These are phyloP conservation scores for Stromatinia cepivora DNA, from an alignment of 2,329 filamentous ascomycete genomes.

Conservation along the genomic window DNA sequence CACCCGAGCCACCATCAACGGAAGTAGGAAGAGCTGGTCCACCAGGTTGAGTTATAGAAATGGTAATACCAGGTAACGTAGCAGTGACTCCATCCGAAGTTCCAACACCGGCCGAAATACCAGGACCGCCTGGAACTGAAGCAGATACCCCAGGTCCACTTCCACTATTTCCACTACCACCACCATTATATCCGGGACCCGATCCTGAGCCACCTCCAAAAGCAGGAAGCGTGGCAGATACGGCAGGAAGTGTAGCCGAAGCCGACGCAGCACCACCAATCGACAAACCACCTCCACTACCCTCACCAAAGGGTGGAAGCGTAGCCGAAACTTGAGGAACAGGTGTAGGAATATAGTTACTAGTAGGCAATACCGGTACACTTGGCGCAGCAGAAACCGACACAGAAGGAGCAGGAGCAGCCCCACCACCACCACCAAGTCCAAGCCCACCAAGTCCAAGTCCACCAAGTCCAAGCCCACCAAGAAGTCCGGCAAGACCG, in stretches of 20 bases:
- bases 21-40: not conserved
- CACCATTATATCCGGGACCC: not conserved
- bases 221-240: slow-evolving; percentile 3
- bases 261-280: slow-evolving; percentile 3
- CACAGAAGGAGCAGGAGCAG: not conserved
- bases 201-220: slow-evolving; percentile 1
- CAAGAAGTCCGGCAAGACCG: not conserved
- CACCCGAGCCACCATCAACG: not conserved
- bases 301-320: not conserved
- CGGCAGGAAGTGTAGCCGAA: slow-evolving; percentile 5
- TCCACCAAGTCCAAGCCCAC: not conserved
- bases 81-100: slow-evolving; percentile 12
- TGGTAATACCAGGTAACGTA: not conserved
- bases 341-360: not conserved
- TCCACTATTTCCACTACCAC: not conserved
- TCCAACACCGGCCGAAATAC: slow-evolving; percentile 4
- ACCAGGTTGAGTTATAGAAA: slow-evolving; percentile 2
- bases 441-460: not conserved
- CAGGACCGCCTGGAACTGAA: not conserved
- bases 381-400: not conserved
- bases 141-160: not conserved
- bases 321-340: slow-evolving; percentile 4
- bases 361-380: not conserved
- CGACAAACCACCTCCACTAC: not conserved
- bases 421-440: not conserved